Base-by-base conservation (phyloP, 2,329 filamentous ascomycete species). In the Fusarium camptoceras region DNA sequence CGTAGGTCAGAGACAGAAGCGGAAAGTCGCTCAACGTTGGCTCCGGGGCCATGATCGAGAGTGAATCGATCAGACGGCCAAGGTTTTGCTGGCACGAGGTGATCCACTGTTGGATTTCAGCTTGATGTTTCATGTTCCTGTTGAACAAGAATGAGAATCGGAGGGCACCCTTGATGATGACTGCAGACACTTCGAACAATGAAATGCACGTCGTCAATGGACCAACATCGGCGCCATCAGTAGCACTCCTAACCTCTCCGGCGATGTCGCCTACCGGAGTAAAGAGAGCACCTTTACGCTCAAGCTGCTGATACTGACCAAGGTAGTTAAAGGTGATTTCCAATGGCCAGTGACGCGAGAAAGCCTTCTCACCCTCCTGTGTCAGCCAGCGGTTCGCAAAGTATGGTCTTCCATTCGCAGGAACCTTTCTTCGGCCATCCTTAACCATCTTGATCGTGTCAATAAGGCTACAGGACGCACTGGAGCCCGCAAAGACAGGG, bases 171-270 rank as follows among this genome's bases (percentile, higher is more conserved):
- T 82, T 78, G 22, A 84, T 79, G 22, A 85, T 77, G 51, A 81
- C 80, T 15, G 83, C 80, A 7, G 81, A 83, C 20, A 85, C 76
- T 64, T 86, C 84, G 24, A 86, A 85, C 2, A 84, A 70, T 1
- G 84, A 81, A n/a, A 85, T 83, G 25, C 70, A 69, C n/a, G 64
- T 41, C 8, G 70, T 59, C 5, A 57, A 2, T 7, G 60, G 41
- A 3, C 70, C 70, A 1, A 73, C 8, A 2, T 73, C 70, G 24
- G 70, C 60, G 2, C 71, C 70, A 6, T 61, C 46, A 1, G 28
- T 66, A 1, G 71, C 70, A 30, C 57, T 56, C 2, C 41, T 71
- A 2, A 71, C 49, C 37, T 71, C 68, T 6, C 69, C 69, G 0
- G 70, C 70, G 15, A 74, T 74, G 0, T 61, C 65, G 1, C 60